phyloP scores from a whole-genome alignment of 2,329 filamentous ascomycete species.

The Sarocladium brachiariae region DNA sequence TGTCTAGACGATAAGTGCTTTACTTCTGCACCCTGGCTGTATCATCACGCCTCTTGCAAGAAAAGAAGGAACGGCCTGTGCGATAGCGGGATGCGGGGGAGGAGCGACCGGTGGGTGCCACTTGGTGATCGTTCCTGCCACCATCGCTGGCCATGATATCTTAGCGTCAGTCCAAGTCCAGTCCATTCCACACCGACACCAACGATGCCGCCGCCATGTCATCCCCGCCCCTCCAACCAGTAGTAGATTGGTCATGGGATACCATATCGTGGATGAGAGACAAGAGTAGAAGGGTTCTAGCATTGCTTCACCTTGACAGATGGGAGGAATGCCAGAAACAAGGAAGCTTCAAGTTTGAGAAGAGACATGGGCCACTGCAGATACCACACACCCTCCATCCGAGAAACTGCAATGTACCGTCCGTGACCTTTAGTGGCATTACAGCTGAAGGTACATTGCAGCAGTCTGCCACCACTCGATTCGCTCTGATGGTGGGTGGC shows the following conservation, averaged over 20 bases:
- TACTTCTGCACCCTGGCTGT: no score
- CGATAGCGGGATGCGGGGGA: slow-evolving; percentile 5
- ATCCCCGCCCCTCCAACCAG: neutral
- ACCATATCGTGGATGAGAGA: neutral
- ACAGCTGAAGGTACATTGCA: slow-evolving; percentile 3
- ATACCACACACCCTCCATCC: neutral
- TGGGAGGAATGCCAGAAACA: no score
- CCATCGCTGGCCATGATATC: neutral
- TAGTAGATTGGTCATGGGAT: slow-evolving; percentile 6
- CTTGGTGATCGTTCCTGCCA: slow-evolving; percentile 2
- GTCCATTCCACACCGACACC: slow-evolving; percentile 2
- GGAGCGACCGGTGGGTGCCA: slow-evolving; percentile 1
- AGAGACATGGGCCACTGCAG: neutral
- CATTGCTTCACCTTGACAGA: no score
- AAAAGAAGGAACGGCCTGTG: neutral
- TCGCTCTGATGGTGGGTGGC: slow-evolving; percentile 5
- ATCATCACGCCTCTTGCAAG: no score
- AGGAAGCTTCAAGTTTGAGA: no score
- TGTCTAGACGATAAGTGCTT: neutral
- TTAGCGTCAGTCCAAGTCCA: neutral
- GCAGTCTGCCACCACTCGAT: neutral
- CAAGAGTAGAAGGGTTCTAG: neutral
- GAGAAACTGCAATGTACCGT: neutral
- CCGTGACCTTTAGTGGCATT: slow-evolving; percentile 1
- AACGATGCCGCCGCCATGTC: neutral